Percentiles rank a stretch among this genome's conserved stretches.
These are phyloP conservation scores for Dryadomyces sulphureus DNA, from an alignment of 2,329 filamentous ascomycete genomes.

Conservation along the genomic window DNA sequence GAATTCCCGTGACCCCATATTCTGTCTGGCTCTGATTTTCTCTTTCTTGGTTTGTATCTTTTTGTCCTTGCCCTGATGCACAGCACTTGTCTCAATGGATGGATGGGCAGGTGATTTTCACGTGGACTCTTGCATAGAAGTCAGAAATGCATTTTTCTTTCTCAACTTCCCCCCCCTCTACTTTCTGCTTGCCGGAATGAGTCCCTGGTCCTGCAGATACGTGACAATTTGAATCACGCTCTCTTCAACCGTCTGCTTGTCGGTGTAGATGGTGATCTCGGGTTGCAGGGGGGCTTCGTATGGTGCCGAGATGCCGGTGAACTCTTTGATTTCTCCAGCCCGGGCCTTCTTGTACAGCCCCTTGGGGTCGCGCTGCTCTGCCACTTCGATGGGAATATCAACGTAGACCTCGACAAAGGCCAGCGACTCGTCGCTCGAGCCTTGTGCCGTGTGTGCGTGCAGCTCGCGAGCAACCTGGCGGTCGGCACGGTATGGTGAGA, in stretches of 20 bases:
- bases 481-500: conserved; percentile 85
- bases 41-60: background rate
- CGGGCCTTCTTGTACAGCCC: conserved; percentile 95
- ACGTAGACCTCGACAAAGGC: conserved; percentile 91
- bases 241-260: conserved; percentile 73
- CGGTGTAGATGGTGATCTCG: conserved; percentile 76
- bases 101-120: background rate
- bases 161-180: background rate
- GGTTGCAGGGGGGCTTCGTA: conserved; percentile 81
- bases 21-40: background rate
- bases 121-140: background rate
- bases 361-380: conserved; percentile 93
- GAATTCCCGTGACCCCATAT: conserved; percentile 41
- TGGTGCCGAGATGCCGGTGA: conserved; percentile 87
- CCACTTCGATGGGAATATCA: conserved; percentile 79
- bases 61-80: background rate
- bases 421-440: conserved; percentile 47
- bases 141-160: background rate
- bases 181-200: conserved; percentile 21
- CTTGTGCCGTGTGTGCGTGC: conserved; percentile 46
- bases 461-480: conserved; percentile 67
- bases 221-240: conserved; percentile 72
- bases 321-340: conserved; percentile 88
- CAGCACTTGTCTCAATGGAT: background rate
- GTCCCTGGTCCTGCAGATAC: conserved; percentile 58